Evolutionary conservation across 352 stramenopile species (phyloP).

Genomic region (Phytophthora europaea): DNA sequence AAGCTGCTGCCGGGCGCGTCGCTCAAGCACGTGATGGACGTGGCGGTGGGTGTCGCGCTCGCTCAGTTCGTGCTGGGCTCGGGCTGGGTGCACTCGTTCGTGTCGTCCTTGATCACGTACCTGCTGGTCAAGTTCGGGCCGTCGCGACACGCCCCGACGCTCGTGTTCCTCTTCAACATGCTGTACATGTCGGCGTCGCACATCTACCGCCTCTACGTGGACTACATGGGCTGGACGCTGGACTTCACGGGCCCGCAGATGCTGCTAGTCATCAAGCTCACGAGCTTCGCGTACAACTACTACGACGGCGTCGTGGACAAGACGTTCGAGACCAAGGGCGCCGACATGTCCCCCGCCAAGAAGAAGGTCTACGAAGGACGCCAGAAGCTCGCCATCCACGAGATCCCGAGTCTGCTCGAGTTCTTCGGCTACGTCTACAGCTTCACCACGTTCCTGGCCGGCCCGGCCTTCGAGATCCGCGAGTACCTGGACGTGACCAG

Average conservation of each 20-base stretch:
- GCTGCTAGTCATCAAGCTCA: slow-evolving; percentile 98
- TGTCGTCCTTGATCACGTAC: slow-evolving; percentile 93
- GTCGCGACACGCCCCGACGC: slow-evolving; percentile 53
- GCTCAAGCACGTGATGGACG: slow-evolving; percentile 93
- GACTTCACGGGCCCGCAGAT: slow-evolving; percentile 57
- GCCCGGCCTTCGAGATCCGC: slow-evolving; percentile 93
- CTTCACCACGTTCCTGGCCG: slow-evolving; percentile 96
- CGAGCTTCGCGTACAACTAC: slow-evolving; percentile 97
- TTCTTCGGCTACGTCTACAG: slow-evolving; percentile 98
- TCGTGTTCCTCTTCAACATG: slow-evolving; percentile 96
- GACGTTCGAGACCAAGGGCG: not conserved
- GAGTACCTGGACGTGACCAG: slow-evolving; percentile 87
- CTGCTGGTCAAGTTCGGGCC: slow-evolving; percentile 38
- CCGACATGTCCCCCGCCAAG: not conserved
- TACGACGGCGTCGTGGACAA: slow-evolving; percentile 87
- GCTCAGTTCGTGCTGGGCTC: slow-evolving; percentile 95
- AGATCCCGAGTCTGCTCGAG: slow-evolving; percentile 93
- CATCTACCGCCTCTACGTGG: slow-evolving; percentile 95
- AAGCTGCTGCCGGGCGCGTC: slow-evolving; percentile 78
- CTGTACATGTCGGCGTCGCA: slow-evolving; percentile 93
- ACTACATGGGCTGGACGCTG: slow-evolving; percentile 93
- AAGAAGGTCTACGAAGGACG: slow-evolving; percentile 48
- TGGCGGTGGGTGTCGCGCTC: slow-evolving; percentile 93
- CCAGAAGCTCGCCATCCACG: slow-evolving; percentile 63
- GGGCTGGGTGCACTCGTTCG: slow-evolving; percentile 96